Evolutionary conservation across 1,284 basidiomycete species (phyloP), one percentile per base, ranked within the genome.

Genomic region (Paramarasmius palmivorus): DNA sequence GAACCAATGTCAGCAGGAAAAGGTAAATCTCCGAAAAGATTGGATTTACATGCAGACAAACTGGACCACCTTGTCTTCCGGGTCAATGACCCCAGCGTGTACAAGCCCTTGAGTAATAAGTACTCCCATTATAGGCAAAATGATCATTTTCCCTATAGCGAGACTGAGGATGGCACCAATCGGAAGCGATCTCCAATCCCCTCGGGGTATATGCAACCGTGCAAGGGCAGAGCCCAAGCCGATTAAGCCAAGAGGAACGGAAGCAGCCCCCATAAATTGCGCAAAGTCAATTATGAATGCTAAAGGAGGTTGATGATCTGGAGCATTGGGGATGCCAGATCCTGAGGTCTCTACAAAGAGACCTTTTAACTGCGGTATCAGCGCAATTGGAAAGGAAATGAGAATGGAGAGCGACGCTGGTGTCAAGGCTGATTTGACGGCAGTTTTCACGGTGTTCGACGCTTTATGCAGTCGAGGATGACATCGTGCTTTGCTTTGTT

Each of bases 211-310:
- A 37, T 79, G 74, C 50, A 93, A 64, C 38, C 87, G 73, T 0
- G 90, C 89, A 23, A 93, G 77, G 1, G 86, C 84, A 0, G 86
- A 84, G 0, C 92, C 92, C 1, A 93, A 73, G 20, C 84, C 83
- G 12, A 92, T 79, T 26, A 94, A 69, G 1, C 85, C 87, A 0
- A 91, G 65, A 0, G 92, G 92, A 1, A 93, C 82, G 1, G 82
- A 82, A 0, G 90, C 87, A 0, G 71, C 82, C 1, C 90, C 90
- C 10, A 92, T 74, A 62, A 93, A 93, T 1, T 69, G 70, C 0
- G 85, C 72, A 0, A 86, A 84, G 54, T 90, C 83, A 39, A 86
- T 63, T 26, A 90, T 55, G 59, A 90, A 84, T 0, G 83, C 77
- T 15, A 93, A 76, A 0, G 90, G 90, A 1, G 90, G 89, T 55